phyloP scores from a whole-genome alignment of 352 stramenopile species.

The Aphanomyces invadans region DNA sequence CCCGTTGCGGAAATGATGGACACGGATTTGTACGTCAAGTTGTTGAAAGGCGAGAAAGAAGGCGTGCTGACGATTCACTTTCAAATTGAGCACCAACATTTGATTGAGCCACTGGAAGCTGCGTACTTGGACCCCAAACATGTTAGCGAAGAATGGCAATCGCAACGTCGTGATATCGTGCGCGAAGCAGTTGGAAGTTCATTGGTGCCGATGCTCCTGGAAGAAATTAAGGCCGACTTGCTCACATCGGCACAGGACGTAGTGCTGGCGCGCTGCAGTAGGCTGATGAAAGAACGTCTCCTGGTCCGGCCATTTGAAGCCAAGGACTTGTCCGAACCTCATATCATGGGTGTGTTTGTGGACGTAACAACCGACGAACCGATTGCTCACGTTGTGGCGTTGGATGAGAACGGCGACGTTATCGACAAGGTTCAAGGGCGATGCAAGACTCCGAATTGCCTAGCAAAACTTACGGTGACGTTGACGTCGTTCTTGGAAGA shows the following conservation, averaged over 20 bases:
- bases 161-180: constrained; percentile 71
- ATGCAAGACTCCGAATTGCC: constrained; percentile 57
- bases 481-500: constrained; percentile 79
- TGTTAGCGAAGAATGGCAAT: constrained; percentile 75
- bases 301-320: constrained; percentile 72
- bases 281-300: constrained; percentile 54
- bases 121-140: constrained; percentile 52
- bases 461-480: background rate
- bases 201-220: constrained; percentile 80
- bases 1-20: constrained; percentile 72
- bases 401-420: constrained; percentile 80
- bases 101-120: constrained; percentile 73
- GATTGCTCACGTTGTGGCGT: constrained; percentile 74
- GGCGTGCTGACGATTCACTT: constrained; percentile 62
- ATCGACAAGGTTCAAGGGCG: constrained; percentile 82
- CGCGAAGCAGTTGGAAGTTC: constrained; percentile 78
- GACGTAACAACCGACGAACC: constrained; percentile 41
- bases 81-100: constrained; percentile 72
- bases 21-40: constrained; percentile 66
- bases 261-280: constrained; percentile 69
- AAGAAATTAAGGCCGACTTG: constrained; percentile 75
- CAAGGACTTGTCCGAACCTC: constrained; percentile 65
- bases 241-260: constrained; percentile 58
- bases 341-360: constrained; percentile 84
- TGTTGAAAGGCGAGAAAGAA: constrained; percentile 79